Base-by-base conservation (phyloP, 2,329 filamentous ascomycete genomes). In the Trichophyton schoenleinii region DNA sequence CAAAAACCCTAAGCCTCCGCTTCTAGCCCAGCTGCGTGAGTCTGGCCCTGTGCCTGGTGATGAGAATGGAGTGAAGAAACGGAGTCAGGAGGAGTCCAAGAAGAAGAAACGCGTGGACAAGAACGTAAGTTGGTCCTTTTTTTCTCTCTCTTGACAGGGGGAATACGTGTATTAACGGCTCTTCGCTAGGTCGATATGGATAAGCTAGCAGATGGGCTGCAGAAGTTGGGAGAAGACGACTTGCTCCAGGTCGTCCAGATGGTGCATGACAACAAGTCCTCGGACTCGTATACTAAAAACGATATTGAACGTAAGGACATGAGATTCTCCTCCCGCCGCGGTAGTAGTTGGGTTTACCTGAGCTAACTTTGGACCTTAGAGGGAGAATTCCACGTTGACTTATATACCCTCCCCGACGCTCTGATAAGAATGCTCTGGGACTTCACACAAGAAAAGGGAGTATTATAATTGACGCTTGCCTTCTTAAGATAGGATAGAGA, bases 391-490 rank as follows among this genome's bases (percentile, higher is more conserved):
- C 94, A 96, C 64, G 92, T 99, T 68, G 94, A 99, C 71, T 82
- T 99, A 62, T 97, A 96, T 78, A 97, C 94, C n/a, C 84, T 99
- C 66, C 91, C 94, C 0, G 94, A 97, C 66, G 77, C 79, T 31
- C 81, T 97, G 42, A 87, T 94, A 72, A 95, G 94, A 75, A 91
- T 90, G 84, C 85, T 99, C 63, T 97, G 92, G 92, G 92, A 96
- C 64, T 95, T 94, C 72, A 83, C 83, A 48, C 72, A 72, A 60
- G 75, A 78, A 57, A 78, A 77, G 66, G 74, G 74, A 31, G 73
- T 69, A 61, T 63, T 74, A 63, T 77, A 65, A 69, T 25, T 22
- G 1, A 49, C 44, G n/a, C 8, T 3, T 20, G 20, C 20, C 18
- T 25, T 49, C 44, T 18, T 48, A 7, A 48, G 44, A 48, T 49